Evolutionary conservation across 352 stramenopile species (phyloP).

Genomic region (Pythium brassicae): DNA sequence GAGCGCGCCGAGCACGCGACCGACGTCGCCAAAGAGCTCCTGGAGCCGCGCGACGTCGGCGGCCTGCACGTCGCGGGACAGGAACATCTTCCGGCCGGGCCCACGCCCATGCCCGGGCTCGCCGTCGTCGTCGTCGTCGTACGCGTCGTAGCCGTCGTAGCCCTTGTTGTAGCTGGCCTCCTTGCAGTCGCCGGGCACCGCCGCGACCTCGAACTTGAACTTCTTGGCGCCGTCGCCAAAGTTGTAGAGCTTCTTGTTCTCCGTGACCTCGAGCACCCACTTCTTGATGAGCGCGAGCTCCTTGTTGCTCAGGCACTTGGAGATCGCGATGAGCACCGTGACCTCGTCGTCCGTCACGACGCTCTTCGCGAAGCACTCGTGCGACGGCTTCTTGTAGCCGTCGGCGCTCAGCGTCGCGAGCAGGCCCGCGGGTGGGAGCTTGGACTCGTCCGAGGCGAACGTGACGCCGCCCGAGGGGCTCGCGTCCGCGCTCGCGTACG

Average conservation of each 20-base stretch:
- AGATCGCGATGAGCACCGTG: conserved; percentile 45
- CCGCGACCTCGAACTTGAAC: conserved; percentile 10
- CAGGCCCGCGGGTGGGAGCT: conserved; percentile 9
- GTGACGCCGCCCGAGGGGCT: conserved; percentile 4
- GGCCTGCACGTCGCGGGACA: conserved; percentile 8
- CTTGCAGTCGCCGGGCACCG: conserved; percentile 31
- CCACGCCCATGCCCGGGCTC: conserved; percentile 4
- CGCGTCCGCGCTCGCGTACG: neutral
- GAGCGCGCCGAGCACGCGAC: conserved; percentile 7
- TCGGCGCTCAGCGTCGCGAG: conserved; percentile 1
- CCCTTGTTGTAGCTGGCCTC: conserved; percentile 10
- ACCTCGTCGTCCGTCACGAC: conserved; percentile 13
- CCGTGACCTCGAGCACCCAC: conserved; percentile 29
- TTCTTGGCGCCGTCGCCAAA: conserved; percentile 11
- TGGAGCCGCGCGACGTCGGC: conserved; percentile 6
- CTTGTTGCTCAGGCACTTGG: conserved; percentile 43
- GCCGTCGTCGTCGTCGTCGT: conserved; percentile 4
- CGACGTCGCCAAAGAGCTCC: conserved; percentile 2
- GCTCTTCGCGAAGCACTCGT: conserved; percentile 2
- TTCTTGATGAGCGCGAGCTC: conserved; percentile 31
- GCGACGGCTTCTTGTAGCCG: conserved; percentile 4
- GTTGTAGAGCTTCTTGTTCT: conserved; percentile 16
- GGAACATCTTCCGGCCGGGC: neutral
- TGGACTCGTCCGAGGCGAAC: conserved; percentile 17
- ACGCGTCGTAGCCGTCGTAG: conserved; percentile 8